These are phyloP conservation scores for Avena atlantica DNA, from an alignment of 176 grass and related monocot genomes.

Conservation along the genomic window DNA sequence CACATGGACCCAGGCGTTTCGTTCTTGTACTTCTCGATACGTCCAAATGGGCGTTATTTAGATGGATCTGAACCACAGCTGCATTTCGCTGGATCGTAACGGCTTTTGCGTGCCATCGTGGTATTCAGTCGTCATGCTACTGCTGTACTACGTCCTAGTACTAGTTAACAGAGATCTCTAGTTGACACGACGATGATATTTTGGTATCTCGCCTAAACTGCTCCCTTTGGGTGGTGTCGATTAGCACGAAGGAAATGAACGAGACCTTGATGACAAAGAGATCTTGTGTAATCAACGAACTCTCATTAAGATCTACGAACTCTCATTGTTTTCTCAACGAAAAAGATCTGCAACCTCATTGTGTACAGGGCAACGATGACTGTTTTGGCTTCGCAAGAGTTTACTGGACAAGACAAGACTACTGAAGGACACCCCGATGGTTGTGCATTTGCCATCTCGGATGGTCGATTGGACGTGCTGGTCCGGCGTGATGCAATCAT, in stretches of 20 bases:
- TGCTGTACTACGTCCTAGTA: too few species aligned
- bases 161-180: too few species aligned
- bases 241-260: too few species aligned
- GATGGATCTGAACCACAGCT: not conserved
- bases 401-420: not conserved
- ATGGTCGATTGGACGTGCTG: not conserved
- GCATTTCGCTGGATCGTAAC: not conserved
- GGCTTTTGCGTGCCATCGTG: not conserved
- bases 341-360: not conserved
- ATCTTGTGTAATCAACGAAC: too few species aligned
- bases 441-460: not conserved
- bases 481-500: constrained; percentile 1
- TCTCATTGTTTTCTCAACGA: not conserved
- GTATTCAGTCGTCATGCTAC: not conserved
- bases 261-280: not conserved
- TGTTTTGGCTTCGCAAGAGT: not conserved
- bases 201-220: too few species aligned
- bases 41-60: not conserved
- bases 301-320: not conserved
- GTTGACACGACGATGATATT: too few species aligned
- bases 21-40: constrained; percentile 4
- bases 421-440: not conserved
- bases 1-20: constrained; percentile 19
- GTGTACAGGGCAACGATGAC: not conserved
- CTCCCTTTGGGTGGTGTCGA: too few species aligned